phyloP scores from a whole-genome alignment of 441 rosid genomes.

The Adansonia rubrostipa region DNA sequence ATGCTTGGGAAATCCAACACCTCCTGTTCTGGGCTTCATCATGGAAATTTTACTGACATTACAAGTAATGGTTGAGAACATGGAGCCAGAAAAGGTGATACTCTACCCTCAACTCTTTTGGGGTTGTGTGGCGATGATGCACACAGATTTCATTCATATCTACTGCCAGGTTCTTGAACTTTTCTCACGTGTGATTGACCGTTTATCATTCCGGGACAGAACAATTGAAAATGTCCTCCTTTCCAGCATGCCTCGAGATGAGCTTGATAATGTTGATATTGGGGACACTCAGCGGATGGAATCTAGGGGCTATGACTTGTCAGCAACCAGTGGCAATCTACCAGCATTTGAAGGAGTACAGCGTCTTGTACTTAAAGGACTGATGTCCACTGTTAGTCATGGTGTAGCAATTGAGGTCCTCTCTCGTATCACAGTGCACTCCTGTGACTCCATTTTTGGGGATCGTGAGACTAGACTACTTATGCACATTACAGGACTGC shows the following conservation, averaged over 20 bases:
- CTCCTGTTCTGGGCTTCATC: slow-evolving; percentile 90
- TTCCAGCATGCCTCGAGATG: slow-evolving; percentile 98
- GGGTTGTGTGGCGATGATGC: slow-evolving; percentile 99
- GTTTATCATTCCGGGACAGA: slow-evolving; percentile 86
- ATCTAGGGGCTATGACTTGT: slow-evolving; percentile 66
- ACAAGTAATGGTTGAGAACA: slow-evolving; percentile 99
- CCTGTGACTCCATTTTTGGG: slow-evolving; percentile 96
- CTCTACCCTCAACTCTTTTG: slow-evolving; percentile 97
- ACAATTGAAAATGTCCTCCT: slow-evolving; percentile 96
- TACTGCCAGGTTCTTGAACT: slow-evolving; percentile 98
- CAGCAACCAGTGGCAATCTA: slow-evolving; percentile 68
- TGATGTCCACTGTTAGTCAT: slow-evolving; percentile 91
- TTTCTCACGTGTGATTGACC: slow-evolving; percentile 85
- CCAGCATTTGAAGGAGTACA: slow-evolving; percentile 95
- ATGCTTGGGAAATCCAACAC: slow-evolving; percentile 93
- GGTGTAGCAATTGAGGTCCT: slow-evolving; percentile 87
- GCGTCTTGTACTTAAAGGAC: slow-evolving; percentile 96
- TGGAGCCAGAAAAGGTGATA: slow-evolving; percentile 98
- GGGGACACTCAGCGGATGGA: slow-evolving; percentile 76
- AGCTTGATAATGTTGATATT: slow-evolving; percentile 56
- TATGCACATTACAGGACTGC: slow-evolving; percentile 93
- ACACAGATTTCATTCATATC: slow-evolving; percentile 93
- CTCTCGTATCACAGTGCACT: slow-evolving; percentile 81
- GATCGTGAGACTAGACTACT: slow-evolving; percentile 91
- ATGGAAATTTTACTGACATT: slow-evolving; percentile 95